Percentiles rank a stretch among this genome's conserved stretches.
phyloP scores from a whole-genome alignment of 1,139 yeast genomes.

The Ogataea hybrid region DNA sequence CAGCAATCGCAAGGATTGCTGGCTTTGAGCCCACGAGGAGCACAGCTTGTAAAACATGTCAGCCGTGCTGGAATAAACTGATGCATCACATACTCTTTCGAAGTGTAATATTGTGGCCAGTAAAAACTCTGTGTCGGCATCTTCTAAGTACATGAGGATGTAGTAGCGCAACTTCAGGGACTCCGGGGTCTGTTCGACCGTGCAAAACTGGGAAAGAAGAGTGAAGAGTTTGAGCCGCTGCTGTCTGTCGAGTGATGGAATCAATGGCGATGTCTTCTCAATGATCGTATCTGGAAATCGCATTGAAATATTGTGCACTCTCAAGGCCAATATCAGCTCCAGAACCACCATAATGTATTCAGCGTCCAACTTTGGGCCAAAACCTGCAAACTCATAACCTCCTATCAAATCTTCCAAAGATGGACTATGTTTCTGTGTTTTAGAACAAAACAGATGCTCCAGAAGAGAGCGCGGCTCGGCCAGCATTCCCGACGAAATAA shows the following conservation, averaged over 20 bases:
- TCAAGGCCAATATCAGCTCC: not conserved
- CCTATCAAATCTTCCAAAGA: not conserved
- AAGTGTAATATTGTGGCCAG: conserved; percentile 1
- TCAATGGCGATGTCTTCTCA: not conserved
- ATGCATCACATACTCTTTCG: not conserved
- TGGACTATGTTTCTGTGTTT: not conserved
- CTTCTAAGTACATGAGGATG: not conserved
- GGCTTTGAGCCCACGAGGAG: conserved; percentile 1
- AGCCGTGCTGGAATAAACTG: conserved; percentile 5
- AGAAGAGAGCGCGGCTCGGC: not conserved
- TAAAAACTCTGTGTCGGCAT: not conserved
- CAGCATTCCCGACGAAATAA: not conserved
- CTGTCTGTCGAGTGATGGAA: not conserved
- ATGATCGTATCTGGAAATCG: not conserved
- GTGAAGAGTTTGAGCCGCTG: not conserved
- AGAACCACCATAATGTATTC: conserved; percentile 1
- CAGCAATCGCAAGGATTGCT: conserved; percentile 1
- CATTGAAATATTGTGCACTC: not conserved
- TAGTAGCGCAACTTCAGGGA: not conserved
- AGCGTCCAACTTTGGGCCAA: not conserved
- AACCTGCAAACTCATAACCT: not conserved
- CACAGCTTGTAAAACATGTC: conserved; percentile 6
- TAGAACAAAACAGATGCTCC: not conserved
- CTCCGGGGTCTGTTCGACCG: not conserved
- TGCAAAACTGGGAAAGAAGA: not conserved